Conservation (phyloP, 352 stramenopile genomes). For the Saprolegnia parasitica region DNA sequence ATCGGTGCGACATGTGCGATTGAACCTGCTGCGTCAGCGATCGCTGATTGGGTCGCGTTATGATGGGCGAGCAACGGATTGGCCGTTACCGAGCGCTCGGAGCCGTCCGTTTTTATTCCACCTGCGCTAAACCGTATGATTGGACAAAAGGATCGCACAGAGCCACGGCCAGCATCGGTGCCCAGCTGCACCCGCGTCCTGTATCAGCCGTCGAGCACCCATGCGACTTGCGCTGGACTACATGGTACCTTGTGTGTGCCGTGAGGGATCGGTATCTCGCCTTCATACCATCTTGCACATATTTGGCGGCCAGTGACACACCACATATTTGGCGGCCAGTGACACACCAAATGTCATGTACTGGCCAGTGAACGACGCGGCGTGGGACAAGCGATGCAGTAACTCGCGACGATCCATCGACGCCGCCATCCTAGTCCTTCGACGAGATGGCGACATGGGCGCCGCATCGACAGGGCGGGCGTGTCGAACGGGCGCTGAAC, state of each 20-base stretch:
- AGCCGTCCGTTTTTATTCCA: conserved; percentile 24
- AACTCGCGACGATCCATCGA: conserved; percentile 15
- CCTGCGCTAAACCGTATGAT: not conserved
- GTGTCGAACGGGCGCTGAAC: no score
- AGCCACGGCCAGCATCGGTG: not conserved
- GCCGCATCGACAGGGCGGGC: not conserved
- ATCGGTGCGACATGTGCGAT: conserved; percentile 9
- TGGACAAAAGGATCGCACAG: not conserved
- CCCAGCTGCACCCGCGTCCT: not conserved
- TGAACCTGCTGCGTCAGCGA: not conserved
- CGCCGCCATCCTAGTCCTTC: not conserved
- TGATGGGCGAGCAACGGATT: not conserved
- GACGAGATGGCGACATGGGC: not conserved
- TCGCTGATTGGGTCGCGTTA: no score
- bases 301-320: not conserved
- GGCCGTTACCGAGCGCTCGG: not conserved
- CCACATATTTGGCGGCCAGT: not conserved
- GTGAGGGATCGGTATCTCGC: not conserved
- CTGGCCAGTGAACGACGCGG: not conserved
- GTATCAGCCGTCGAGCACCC: not conserved
- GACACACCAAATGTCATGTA: not conserved
- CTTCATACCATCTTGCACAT: not conserved
- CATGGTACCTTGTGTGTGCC: no score
- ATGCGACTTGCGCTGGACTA: no score
- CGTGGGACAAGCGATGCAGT: conserved; percentile 7